Percentiles rank a stretch among this genome's conserved stretches.
These are phyloP conservation scores for Eutypa lata DNA, from an alignment of 2,329 filamentous ascomycete species.

Conservation along the genomic window DNA sequence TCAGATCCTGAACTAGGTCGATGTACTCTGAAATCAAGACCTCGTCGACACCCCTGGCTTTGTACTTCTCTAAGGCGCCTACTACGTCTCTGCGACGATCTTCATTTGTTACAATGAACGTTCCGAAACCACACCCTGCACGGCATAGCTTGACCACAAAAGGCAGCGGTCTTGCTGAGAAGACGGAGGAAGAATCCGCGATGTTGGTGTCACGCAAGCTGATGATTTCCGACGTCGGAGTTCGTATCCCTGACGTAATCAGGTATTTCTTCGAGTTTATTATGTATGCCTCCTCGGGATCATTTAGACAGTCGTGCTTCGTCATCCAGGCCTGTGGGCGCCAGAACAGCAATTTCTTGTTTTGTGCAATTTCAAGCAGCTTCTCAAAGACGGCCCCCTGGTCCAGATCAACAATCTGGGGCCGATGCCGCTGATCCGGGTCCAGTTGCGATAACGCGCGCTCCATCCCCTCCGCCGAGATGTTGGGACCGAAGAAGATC, in stretches of 20 bases:
- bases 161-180: slow-evolving; percentile 10
- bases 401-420: slow-evolving; percentile 13
- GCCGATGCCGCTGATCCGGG: slow-evolving; percentile 16
- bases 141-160: slow-evolving; percentile 21
- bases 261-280: slow-evolving; percentile 21
- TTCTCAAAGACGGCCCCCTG: slow-evolving; percentile 1
- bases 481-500: slow-evolving; percentile 17
- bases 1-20: slow-evolving; percentile 17
- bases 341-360: slow-evolving; percentile 19
- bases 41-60: slow-evolving; percentile 12
- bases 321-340: slow-evolving; percentile 21
- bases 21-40: slow-evolving; percentile 19
- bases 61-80: slow-evolving; percentile 10
- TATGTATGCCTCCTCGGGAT: slow-evolving; percentile 16
- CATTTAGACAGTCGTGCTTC: slow-evolving; percentile 15
- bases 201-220: slow-evolving; percentile 10
- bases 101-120: slow-evolving; percentile 16
- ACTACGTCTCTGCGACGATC: slow-evolving; percentile 5
- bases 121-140: slow-evolving; percentile 21
- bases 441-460: slow-evolving; percentile 15
- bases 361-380: slow-evolving; percentile 5
- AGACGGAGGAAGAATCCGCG: slow-evolving; percentile 1
- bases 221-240: slow-evolving; percentile 9
- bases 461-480: slow-evolving; percentile 11
- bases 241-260: slow-evolving; percentile 16